Percentiles rank a stretch among this genome's conserved stretches.
Conservation (phyloP, 495 filamentous ascomycete genomes). For the Rostrohypoxylon terebratum region DNA sequence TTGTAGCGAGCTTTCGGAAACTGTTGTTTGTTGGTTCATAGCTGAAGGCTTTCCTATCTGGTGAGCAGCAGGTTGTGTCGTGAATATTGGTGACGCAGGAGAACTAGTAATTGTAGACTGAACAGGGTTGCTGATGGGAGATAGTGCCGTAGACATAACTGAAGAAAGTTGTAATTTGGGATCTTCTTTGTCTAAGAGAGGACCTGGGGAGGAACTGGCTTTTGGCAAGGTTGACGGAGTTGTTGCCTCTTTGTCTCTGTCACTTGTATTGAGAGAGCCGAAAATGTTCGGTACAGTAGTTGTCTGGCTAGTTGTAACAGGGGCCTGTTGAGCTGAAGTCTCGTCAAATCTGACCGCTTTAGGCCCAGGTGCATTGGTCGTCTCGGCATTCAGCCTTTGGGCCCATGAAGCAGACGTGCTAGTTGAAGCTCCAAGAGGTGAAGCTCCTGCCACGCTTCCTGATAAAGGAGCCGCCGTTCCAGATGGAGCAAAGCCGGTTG, state of each 20-base stretch:
- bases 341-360: constrained; percentile 23
- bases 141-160: not conserved
- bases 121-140: constrained; percentile 1
- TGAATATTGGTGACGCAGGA: not conserved
- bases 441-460: not conserved
- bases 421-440: not conserved
- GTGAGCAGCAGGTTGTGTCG: not conserved
- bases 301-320: not conserved
- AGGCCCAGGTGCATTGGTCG: not conserved
- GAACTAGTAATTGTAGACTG: not conserved
- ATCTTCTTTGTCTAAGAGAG: constrained; percentile 11
- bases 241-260: constrained; percentile 11
- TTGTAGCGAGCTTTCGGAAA: not conserved
- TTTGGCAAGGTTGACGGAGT: not conserved
- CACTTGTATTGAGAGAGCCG: constrained; percentile 5
- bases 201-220: constrained; percentile 6
- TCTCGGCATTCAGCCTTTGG: not conserved
- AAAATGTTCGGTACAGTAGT: not conserved
- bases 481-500: not conserved
- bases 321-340: not conserved
- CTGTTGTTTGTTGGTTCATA: not conserved
- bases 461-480: not conserved
- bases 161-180: constrained; percentile 4
- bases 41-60: not conserved
- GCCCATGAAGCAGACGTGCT: not conserved